Base-by-base conservation (phyloP, 129 eudicot species). In the Pittosporum tobira region DNA sequence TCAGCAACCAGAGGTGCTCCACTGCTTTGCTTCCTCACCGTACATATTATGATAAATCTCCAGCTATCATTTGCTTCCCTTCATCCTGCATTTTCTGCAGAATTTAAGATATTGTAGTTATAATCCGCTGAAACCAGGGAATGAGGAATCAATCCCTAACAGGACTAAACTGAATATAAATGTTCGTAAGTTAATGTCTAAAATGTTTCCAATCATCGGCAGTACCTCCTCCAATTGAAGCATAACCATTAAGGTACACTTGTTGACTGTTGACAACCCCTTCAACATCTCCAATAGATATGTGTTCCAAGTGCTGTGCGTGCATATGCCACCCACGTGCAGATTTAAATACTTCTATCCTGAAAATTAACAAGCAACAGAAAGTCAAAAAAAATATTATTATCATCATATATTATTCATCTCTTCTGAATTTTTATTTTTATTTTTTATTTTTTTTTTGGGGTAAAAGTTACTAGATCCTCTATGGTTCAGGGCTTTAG, bases 261-360 rank as follows among this genome's bases (percentile, higher is more conserved):
- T 0, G 88, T 84, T 76, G 71, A 18, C 19, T 55, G 58, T 93
- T 93, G 29, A 84, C 88, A 31, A 74, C 91, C 36, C 67, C 80
- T 30, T 79, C 94, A 5, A 87, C 74, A 51, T 93, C 96, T 42
- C 81, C 51, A 21, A 93, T 71, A n/a, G 82, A 50, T 75, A 93
- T 79, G 46, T 74, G 79, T 19, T 93, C 96, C 75, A 87, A 68
- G 38, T 84, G 94, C 28, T 73, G 71, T 67, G 80, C 94, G 30
- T 85, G 91, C 61, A 93, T 81, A 59, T 93, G 94, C 71, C 66
- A 79, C 55, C 90, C 99, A 54, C 84, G 64, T 43, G 95, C 82
- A 49, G 88, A 65, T 45, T 75, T 82, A 62, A 87, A 93, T 61
- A 91, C 94, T 61, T 87, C 94, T 60, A 71, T 69, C 73, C 99